Conservation (phyloP, 2,329 filamentous ascomycete genomes). For the Colletotrichum sansevieriae region DNA sequence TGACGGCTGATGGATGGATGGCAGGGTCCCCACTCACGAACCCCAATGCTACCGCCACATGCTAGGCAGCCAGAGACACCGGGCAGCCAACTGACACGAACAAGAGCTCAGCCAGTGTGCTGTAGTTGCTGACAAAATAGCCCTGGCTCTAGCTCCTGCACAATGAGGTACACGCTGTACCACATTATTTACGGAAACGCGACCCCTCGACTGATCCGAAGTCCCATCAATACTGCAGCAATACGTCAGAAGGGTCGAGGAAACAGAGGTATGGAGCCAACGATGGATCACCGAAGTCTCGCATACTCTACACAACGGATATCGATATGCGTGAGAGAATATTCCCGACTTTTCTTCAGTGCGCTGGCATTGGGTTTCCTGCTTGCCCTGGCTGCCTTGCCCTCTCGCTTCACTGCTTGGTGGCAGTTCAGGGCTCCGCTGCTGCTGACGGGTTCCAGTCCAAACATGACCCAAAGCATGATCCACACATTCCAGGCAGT, state of each 20-base stretch:
- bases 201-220: conserved; percentile 6
- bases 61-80: conserved; percentile 1
- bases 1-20: conserved; percentile 18
- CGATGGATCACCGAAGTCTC: conserved; percentile 2
- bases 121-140: conserved; percentile 29
- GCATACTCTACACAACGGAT: neutral
- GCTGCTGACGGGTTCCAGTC: conserved; percentile 23
- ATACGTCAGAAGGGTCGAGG: conserved; percentile 32
- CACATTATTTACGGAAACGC: conserved; percentile 18
- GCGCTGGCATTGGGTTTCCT: neutral
- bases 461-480: conserved; percentile 40
- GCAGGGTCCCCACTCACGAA: conserved; percentile 11
- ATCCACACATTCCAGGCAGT: conserved; percentile 38
- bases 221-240: conserved; percentile 21
- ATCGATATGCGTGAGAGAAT: conserved; percentile 1
- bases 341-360: conserved; percentile 6
- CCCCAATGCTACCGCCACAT: conserved; percentile 26
- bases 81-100: conserved; percentile 4
- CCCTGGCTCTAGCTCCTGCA: conserved; percentile 5
- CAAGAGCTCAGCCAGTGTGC: neutral
- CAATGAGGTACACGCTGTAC: conserved; percentile 6
- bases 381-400: neutral
- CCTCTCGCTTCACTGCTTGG: conserved; percentile 12
- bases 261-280: conserved; percentile 7
- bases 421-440: conserved; percentile 16